phyloP scores from a whole-genome alignment of 805 yeast species.

The Blastobotrys americana region DNA sequence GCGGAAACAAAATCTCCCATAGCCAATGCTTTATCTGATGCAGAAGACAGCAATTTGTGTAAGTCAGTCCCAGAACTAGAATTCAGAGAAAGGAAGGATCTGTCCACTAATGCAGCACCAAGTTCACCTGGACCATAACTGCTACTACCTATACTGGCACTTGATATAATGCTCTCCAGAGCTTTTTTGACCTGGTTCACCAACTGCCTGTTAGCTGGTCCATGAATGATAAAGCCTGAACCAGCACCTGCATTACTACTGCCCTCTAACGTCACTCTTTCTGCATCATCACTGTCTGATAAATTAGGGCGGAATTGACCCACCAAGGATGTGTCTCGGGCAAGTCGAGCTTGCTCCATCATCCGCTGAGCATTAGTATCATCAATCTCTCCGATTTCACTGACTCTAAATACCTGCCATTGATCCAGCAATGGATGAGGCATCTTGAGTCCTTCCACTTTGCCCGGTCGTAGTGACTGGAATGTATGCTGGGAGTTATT shows the following conservation, averaged over 20 bases:
- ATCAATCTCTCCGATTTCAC: conserved; percentile 24
- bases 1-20: background rate
- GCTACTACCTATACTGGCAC: background rate
- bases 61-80: background rate
- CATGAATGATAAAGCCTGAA: no score
- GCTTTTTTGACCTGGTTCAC: background rate
- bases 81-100: background rate
- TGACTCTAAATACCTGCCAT: conserved; percentile 31
- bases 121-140: no score
- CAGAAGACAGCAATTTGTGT: background rate
- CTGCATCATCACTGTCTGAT: no score
- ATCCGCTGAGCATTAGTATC: conserved; percentile 22
- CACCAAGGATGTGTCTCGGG: conserved; percentile 9
- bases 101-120: background rate
- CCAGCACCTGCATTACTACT: no score
- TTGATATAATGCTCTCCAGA: background rate
- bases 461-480: conserved; percentile 19
- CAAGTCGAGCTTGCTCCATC: conserved; percentile 8
- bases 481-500: conserved; percentile 6
- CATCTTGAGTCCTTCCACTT: conserved; percentile 18
- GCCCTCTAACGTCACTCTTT: no score
- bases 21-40: background rate
- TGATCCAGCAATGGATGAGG: conserved; percentile 21
- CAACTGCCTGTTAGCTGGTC: background rate
- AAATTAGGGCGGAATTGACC: no score